Evolutionary conservation across 2,329 filamentous ascomycete genomes (phyloP).

Genomic region (Alternaria sp.): DNA sequence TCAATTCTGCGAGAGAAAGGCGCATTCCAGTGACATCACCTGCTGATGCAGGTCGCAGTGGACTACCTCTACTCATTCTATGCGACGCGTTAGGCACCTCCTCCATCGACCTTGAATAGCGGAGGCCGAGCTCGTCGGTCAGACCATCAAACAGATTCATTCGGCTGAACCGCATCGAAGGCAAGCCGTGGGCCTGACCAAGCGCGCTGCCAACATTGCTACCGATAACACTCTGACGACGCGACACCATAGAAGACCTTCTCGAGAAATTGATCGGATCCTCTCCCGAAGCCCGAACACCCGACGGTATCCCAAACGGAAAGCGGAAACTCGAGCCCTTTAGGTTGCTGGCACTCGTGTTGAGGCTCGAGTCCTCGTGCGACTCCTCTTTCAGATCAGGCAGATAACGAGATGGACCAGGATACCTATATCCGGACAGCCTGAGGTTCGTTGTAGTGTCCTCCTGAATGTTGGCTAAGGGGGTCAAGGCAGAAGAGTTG

Average conservation of each 20-base stretch:
- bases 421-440: conserved; percentile 43
- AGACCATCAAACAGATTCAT: conserved; percentile 57
- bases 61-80: conserved; percentile 42
- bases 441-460: conserved; percentile 47
- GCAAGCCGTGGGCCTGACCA: conserved; percentile 50
- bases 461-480: conserved; percentile 28
- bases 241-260: conserved; percentile 32
- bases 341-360: conserved; percentile 47
- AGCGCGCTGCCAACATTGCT: conserved; percentile 31
- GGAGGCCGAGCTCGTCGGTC: conserved; percentile 54
- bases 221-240: conserved; percentile 28
- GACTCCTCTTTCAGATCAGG: conserved; percentile 60
- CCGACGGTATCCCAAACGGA: conserved; percentile 26
- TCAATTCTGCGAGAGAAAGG: conserved; percentile 56
- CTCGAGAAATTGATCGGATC: conserved; percentile 28
- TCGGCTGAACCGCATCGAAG: conserved; percentile 59
- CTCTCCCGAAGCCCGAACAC: conserved; percentile 33
- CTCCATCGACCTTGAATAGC: conserved; percentile 51
- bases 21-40: conserved; percentile 55
- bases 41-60: conserved; percentile 47
- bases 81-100: conserved; percentile 33
- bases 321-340: conserved; percentile 41
- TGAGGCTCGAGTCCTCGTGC: conserved; percentile 56
- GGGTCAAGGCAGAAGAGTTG: neutral
- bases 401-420: conserved; percentile 44